A percentile compares a stretch with the other conserved stretches of the same genome.
These are phyloP conservation scores for Oryza longistaminata DNA, from an alignment of 176 grass and related monocot species.

Conservation along the genomic window DNA sequence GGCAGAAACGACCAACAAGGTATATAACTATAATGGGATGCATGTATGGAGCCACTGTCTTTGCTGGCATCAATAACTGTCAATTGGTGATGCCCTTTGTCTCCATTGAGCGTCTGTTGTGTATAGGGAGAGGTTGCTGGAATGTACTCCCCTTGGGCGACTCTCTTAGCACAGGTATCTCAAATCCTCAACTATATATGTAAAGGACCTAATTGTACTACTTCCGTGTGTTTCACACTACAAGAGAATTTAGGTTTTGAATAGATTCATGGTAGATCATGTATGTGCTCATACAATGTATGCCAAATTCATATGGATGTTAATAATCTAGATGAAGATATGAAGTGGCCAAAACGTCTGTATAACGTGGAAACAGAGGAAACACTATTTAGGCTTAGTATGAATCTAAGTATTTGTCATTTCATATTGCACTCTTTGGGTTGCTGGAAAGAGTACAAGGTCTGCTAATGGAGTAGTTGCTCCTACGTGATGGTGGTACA, in stretches of 20 bases:
- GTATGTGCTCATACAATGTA: no score
- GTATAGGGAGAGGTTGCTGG: constrained; percentile 77
- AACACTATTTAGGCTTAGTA: neutral
- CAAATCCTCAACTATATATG: neutral
- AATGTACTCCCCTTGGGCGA: constrained; percentile 90
- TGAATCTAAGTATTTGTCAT: neutral
- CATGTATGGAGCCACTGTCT: constrained; percentile 51
- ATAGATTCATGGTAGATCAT: no score
- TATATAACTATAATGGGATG: constrained; percentile 72
- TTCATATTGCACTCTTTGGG: neutral
- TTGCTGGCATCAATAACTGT: constrained; percentile 59
- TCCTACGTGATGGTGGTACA: constrained; percentile 55
- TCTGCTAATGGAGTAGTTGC: constrained; percentile 45
- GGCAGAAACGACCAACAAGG: constrained; percentile 59
- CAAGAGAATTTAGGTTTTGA: no score
- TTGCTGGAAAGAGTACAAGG: no score
- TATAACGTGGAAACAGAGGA: no score
- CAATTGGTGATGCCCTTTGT: constrained; percentile 63
- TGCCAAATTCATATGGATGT: no score
- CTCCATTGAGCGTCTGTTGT: constrained; percentile 60
- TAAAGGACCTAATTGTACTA: neutral
- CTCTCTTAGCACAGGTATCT: constrained; percentile 57
- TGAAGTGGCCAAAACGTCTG: no score
- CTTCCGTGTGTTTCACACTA: neutral
- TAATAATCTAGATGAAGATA: no score